These are phyloP conservation scores for Peltaster fructicola DNA, from an alignment of 2,329 filamentous ascomycete species.

Conservation along the genomic window DNA sequence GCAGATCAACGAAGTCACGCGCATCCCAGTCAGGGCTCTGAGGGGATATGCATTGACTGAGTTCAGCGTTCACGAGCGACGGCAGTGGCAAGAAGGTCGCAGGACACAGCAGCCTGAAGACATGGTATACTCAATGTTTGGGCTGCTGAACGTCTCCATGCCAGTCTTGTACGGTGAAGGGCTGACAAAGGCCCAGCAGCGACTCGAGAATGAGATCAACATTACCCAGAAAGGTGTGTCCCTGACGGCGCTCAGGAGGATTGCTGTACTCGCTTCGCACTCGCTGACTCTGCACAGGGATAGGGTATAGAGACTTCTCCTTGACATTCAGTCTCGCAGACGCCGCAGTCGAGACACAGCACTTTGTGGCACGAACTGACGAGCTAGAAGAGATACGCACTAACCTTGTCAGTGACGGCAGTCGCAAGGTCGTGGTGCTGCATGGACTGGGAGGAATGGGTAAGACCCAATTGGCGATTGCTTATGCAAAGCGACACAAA, in stretches of 20 bases:
- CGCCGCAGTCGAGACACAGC: no score
- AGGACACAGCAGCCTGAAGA: background rate
- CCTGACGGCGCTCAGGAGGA: no score
- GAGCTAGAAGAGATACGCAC: no score
- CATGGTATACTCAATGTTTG: conserved; percentile 1
- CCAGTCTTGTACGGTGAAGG: conserved; percentile 12
- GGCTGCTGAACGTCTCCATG: conserved; percentile 1
- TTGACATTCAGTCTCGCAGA: no score
- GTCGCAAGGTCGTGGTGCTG: conserved; percentile 2
- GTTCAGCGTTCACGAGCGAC: background rate
- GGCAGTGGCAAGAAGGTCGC: background rate
- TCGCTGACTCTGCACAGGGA: no score
- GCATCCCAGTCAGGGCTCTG: conserved; percentile 1
- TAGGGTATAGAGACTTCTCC: no score
- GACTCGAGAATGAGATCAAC: no score
- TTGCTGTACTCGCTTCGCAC: no score
- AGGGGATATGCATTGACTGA: background rate
- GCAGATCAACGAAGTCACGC: conserved; percentile 1
- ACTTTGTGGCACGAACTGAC: no score
- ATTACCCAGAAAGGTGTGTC: no score
- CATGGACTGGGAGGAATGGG: conserved; percentile 11
- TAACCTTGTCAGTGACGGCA: background rate
- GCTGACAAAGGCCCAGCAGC: no score
- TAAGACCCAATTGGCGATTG: conserved; percentile 12
- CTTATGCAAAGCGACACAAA: conserved; percentile 9